Evolutionary conservation across 208 protist species (phyloP), one percentile per base, ranked within the genome.

Genomic region (Baffinella frigidus): DNA sequence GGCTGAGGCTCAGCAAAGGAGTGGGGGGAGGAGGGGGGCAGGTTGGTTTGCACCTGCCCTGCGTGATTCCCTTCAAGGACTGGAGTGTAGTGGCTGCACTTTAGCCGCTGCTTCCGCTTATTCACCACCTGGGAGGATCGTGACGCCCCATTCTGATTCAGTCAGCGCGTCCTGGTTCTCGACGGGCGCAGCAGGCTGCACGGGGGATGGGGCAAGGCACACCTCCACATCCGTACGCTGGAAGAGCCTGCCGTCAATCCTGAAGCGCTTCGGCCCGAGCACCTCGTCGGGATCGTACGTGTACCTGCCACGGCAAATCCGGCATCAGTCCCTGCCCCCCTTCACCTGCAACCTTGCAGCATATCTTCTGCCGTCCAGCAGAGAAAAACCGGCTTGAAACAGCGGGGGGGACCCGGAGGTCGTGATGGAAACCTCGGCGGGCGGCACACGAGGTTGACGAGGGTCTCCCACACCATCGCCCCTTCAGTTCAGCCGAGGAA

Each of bases 401-500:
- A n/a, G n/a, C n/a, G n/a, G n/a, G n/a, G n/a, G n/a, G n/a, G n/a
- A n/a, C n/a, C n/a, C n/a, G n/a, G n/a, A n/a, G n/a, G n/a, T n/a
- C 56, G 17, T 64, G 24, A 64, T 14, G 20, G 30, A 80, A 1
- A 80, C 3, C 27, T 80, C 27, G 83, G 83, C 24, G 83, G 83
- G n/a, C 83, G 51, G 83, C 83, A 90, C 10, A 90, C 83, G n/a
- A 90, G 83, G 43, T 90, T 90, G 3, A 90, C 83, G n/a, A 90
- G 83, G n/a, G 83, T 90, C 43, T 90, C 83, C 83, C 83, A 90
- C 56, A 90, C 83, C 83, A 90, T 90, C 56, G 48, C 7, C 17
- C 56, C 56, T n/a, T n/a, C n/a, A n/a, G n/a, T n/a, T n/a, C n/a
- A n/a, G n/a, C n/a, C n/a, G n/a, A n/a, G n/a, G n/a, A n/a, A n/a